Percentiles rank a stretch among this genome's conserved stretches.
Conservation (phyloP, 2,329 filamentous ascomycete species). For the Colletotrichum noveboracense region DNA sequence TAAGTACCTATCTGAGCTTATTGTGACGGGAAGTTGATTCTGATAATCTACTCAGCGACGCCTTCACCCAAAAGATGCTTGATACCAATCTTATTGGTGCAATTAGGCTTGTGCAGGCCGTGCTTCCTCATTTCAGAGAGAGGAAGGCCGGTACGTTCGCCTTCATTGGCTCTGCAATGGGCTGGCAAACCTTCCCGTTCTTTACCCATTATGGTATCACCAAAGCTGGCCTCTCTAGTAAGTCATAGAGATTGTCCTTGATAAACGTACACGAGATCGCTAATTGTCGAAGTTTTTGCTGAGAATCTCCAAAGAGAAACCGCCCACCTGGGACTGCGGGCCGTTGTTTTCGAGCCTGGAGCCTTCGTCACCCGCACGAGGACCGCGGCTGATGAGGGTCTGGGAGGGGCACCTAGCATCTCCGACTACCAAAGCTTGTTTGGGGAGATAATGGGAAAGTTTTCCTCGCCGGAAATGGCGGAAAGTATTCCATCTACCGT, state of each 20-base stretch:
- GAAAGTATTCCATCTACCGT: constrained; percentile 31
- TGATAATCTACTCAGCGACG: constrained; percentile 22
- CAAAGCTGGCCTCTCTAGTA: constrained; percentile 23
- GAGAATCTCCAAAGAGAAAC: neutral
- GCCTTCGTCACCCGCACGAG: constrained; percentile 21
- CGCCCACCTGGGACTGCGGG: neutral
- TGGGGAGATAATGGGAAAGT: constrained; percentile 24
- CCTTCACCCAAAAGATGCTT: constrained; percentile 31
- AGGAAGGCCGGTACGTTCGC: constrained; percentile 28
- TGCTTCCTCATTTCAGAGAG: constrained; percentile 31
- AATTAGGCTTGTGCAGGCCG: constrained; percentile 27
- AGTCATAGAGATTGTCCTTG: neutral
- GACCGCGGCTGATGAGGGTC: constrained; percentile 17
- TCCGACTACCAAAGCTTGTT: constrained; percentile 27
- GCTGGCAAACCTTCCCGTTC: constrained; percentile 18
- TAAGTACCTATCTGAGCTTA: constrained; percentile 18
- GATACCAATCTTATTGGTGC: constrained; percentile 31
- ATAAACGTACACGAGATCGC: neutral
- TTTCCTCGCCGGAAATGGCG: constrained; percentile 22
- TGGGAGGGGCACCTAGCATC: neutral
- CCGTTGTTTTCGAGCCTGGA: constrained; percentile 2
- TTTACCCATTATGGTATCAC: constrained; percentile 32
- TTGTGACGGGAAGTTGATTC: neutral
- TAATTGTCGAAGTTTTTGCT: neutral
- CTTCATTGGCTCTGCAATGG: constrained; percentile 31